Percentiles rank a stretch among this genome's conserved stretches.
Conservation (phyloP, 345 rosid species). For the Rhodamnia argentea region DNA sequence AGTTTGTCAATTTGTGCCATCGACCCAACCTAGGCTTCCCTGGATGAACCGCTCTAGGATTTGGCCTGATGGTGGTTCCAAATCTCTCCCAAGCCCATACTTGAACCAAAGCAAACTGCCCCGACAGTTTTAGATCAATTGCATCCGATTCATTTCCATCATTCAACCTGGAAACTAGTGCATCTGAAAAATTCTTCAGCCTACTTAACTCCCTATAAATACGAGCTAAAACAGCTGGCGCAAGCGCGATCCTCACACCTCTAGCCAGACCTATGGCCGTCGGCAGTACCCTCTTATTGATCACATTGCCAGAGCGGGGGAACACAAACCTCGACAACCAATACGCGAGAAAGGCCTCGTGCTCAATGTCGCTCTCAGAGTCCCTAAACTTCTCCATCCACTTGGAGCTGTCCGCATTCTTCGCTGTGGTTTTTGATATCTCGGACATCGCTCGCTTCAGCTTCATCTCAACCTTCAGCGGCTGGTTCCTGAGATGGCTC, state of each 20-base stretch:
- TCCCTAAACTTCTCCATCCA: constrained; percentile 20
- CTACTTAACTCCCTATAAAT: constrained; percentile 24
- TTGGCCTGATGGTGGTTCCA: constrained; percentile 3
- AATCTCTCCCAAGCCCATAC: constrained; percentile 41
- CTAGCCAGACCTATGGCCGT: constrained; percentile 24
- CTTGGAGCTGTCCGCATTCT: not conserved
- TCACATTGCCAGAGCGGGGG: not conserved
- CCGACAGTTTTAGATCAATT: not conserved
- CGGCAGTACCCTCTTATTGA: not conserved
- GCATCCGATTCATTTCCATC: not conserved
- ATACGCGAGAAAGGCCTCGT: constrained; percentile 30
- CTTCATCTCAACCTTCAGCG: not conserved
- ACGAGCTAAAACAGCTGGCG: constrained; percentile 30
- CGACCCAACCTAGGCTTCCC: constrained; percentile 21
- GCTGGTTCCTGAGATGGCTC: not conserved
- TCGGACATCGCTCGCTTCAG: not conserved
- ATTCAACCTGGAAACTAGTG: not conserved
- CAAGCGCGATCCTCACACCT: constrained; percentile 33
- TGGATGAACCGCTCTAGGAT: constrained; percentile 6
- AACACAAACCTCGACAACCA: constrained; percentile 30
- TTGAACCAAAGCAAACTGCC: constrained; percentile 24
- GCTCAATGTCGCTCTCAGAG: constrained; percentile 17
- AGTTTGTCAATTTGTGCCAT: constrained; percentile 13
- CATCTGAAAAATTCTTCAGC: constrained; percentile 7
- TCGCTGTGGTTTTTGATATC: not conserved